Percentiles rank a stretch among this genome's conserved stretches.
Conservation (phyloP, 163 green algal species). For the Volvox carteri region DNA sequence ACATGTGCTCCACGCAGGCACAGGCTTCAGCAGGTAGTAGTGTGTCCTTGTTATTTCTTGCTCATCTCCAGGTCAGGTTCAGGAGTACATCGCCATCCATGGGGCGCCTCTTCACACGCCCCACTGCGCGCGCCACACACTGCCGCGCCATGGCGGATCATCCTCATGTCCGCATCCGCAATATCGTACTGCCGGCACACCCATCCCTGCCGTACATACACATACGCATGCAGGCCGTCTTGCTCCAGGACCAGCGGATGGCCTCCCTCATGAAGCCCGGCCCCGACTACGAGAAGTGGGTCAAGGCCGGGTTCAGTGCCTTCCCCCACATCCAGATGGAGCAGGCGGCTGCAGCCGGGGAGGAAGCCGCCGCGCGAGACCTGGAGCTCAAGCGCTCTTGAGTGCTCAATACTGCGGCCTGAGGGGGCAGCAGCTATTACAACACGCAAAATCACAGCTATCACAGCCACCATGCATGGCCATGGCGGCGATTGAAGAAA, state of each 20-base stretch:
- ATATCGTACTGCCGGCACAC: background rate
- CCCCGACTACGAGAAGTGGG: conserved; percentile 58
- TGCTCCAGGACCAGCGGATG: conserved; percentile 42
- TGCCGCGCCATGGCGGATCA: background rate
- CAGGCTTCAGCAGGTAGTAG: background rate
- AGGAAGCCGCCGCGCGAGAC: conserved; percentile 4
- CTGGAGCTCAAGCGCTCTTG: too few species aligned
- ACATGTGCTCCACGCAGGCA: background rate
- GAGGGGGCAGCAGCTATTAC: too few species aligned
- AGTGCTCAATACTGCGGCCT: too few species aligned
- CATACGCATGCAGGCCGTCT: background rate
- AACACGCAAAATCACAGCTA: too few species aligned
- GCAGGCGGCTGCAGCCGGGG: background rate
- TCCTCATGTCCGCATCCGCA: background rate
- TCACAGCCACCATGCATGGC: too few species aligned
- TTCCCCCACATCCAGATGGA: conserved; percentile 21
- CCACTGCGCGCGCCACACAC: too few species aligned
- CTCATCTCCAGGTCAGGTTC: background rate
- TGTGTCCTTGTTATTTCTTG: background rate
- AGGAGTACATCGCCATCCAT: background rate
- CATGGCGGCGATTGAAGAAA: too few species aligned
- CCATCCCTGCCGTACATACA: background rate
- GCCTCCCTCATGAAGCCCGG: background rate
- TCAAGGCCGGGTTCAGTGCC: conserved; percentile 51
- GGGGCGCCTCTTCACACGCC: background rate